Evolutionary conservation across 257 asterid genomes (phyloP).

Genomic region (Eucommia ulmoides): DNA sequence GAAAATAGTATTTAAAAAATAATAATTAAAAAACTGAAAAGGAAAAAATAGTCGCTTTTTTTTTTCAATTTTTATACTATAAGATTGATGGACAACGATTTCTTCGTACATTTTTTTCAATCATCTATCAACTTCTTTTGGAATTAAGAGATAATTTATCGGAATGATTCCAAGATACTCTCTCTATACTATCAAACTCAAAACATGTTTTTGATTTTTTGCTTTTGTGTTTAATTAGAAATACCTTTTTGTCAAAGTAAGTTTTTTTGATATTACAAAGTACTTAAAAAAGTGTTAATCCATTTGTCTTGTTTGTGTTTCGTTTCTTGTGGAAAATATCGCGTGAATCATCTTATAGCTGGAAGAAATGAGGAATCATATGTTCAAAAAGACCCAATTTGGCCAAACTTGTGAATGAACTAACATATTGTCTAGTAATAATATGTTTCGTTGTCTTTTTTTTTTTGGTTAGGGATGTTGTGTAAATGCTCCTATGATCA

Average conservation of each 20-base stretch:
- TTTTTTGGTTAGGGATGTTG: conserved; percentile 58
- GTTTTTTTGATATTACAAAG: background rate
- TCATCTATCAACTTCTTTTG: too few relatives aligned
- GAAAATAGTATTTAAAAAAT: too few relatives aligned
- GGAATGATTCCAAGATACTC: too few relatives aligned
- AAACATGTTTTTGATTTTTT: too few relatives aligned
- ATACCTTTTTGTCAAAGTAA: background rate
- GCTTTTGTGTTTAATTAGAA: too few relatives aligned
- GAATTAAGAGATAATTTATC: too few relatives aligned
- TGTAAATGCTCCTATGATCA: conserved; percentile 98
- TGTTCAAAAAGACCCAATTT: background rate
- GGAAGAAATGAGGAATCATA: background rate
- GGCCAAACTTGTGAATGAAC: background rate
- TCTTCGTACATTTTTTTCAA: too few relatives aligned
- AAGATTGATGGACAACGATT: too few relatives aligned
- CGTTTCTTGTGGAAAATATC: background rate
- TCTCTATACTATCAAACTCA: too few relatives aligned
- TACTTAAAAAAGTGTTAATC: background rate
- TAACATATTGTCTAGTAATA: conserved; percentile 1
- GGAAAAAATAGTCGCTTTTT: too few relatives aligned
- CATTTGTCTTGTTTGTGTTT: background rate
- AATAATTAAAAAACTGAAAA: too few relatives aligned
- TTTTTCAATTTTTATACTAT: too few relatives aligned
- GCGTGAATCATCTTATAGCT: background rate
- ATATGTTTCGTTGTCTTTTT: conserved; percentile 8